phyloP scores from a whole-genome alignment of 164 flowering plant genomes.

The Tetrastigma voinierianum region DNA sequence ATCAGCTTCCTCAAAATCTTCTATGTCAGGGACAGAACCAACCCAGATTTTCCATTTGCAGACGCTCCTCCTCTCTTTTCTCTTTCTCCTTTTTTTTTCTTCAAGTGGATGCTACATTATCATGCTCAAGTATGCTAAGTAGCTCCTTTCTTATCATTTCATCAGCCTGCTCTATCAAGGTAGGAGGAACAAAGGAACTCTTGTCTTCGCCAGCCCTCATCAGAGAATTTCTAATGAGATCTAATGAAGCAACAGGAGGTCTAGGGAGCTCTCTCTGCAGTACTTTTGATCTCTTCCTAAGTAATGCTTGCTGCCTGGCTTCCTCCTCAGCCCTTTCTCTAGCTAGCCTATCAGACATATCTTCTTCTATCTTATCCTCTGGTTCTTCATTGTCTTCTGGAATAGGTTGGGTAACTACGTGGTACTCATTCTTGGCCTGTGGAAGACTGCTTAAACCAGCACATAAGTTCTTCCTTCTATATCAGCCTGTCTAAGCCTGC shows the following conservation, averaged over 20 bases:
- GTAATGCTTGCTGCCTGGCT: conserved; percentile 78
- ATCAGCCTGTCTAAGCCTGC: conserved; percentile 78
- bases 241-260: conserved; percentile 85
- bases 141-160: conserved; percentile 90
- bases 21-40: conserved; percentile 57
- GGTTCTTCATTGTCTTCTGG: conserved; percentile 87
- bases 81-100: conserved; percentile 60
- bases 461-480: conserved; percentile 65
- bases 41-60: conserved; percentile 47
- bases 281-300: conserved; percentile 95
- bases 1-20: conserved; percentile 74
- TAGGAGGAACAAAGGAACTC: conserved; percentile 95
- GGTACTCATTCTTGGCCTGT: conserved; percentile 95
- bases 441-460: conserved; percentile 79
- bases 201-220: conserved; percentile 78
- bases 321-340: conserved; percentile 95
- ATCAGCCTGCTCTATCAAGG: conserved; percentile 88
- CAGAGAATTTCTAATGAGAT: conserved; percentile 74
- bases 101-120: conserved; percentile 91
- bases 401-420: conserved; percentile 64
- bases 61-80: conserved; percentile 77
- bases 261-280: conserved; percentile 96
- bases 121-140: conserved; percentile 77
- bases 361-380: conserved; percentile 91
- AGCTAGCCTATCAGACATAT: conserved; percentile 91